These are phyloP conservation scores for Cladosporium sp. DNA, from an alignment of 2,329 filamentous ascomycete genomes.

Conservation along the genomic window DNA sequence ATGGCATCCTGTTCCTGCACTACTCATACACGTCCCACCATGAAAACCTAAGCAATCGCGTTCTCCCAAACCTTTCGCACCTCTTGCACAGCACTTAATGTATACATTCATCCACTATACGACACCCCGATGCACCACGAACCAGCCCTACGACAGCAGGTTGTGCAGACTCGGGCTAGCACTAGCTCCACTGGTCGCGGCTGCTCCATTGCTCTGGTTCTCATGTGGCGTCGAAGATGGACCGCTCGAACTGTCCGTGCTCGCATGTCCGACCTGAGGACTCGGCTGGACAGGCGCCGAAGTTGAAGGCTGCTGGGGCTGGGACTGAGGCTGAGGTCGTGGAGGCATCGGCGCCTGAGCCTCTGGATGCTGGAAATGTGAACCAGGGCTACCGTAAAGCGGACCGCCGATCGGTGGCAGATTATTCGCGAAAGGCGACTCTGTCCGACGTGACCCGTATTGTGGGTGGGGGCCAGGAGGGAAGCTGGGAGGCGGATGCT, in stretches of 20 bases:
- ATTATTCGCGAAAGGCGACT: conserved; percentile 29
- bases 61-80: neutral
- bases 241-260: conserved; percentile 25
- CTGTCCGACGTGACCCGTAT: conserved; percentile 30
- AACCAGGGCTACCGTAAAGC: conserved; percentile 30
- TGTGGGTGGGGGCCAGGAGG: conserved; percentile 34
- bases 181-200: conserved; percentile 39
- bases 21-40: neutral
- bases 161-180: conserved; percentile 53
- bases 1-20: neutral
- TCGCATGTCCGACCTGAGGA: conserved; percentile 23
- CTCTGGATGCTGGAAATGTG: conserved; percentile 20
- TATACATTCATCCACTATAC: neutral
- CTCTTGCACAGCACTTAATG: neutral
- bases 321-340: neutral
- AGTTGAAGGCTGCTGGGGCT: conserved; percentile 7
- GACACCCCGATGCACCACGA: neutral
- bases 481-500: conserved; percentile 44
- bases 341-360: conserved; percentile 9
- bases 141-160: conserved; percentile 43
- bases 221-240: conserved; percentile 33
- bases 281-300: conserved; percentile 19
- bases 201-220: conserved; percentile 28
- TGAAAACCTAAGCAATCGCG: neutral
- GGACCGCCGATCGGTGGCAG: conserved; percentile 35